Conservation (phyloP, 331 rosid species). For the Ulmus americana region DNA sequence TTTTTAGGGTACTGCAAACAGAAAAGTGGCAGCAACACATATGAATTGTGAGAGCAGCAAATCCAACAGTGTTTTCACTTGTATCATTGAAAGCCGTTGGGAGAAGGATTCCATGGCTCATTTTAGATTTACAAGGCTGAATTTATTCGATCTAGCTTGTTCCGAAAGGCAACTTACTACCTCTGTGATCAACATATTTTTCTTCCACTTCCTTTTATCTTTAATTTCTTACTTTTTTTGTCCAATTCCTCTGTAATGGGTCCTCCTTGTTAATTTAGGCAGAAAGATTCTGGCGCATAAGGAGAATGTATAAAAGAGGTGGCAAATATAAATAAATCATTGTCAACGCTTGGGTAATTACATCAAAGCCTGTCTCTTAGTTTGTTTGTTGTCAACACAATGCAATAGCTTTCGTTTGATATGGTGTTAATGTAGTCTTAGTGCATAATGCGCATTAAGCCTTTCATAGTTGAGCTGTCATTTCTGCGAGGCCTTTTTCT, state of each 20-base stretch:
- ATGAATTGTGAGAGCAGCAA: constrained; percentile 94
- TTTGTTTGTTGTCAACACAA: constrained; percentile 12
- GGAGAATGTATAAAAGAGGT: constrained; percentile 93
- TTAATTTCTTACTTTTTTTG: constrained; percentile 5
- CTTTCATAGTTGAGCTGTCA: not conserved
- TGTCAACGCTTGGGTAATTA: constrained; percentile 86
- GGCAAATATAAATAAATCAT: constrained; percentile 86
- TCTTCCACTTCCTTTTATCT: not conserved
- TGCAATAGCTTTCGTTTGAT: not conserved
- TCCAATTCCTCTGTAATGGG: constrained; percentile 1
- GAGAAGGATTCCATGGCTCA: constrained; percentile 80
- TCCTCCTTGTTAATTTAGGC: constrained; percentile 49
- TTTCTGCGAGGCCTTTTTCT: not conserved
- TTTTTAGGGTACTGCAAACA: constrained; percentile 75
- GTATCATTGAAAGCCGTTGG: constrained; percentile 88
- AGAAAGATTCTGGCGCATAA: constrained; percentile 92
- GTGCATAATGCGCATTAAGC: constrained; percentile 1
- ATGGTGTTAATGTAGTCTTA: not conserved
- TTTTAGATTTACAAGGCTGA: constrained; percentile 87
- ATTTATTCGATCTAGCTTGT: constrained; percentile 91
- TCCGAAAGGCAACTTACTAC: constrained; percentile 67
- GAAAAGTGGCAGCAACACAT: constrained; percentile 89
- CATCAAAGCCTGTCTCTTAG: constrained; percentile 18
- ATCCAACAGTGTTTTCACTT: constrained; percentile 92
- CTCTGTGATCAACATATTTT: constrained; percentile 8